Conservation (phyloP, 164 flowering plant genomes). For the Vitis labrusca region DNA sequence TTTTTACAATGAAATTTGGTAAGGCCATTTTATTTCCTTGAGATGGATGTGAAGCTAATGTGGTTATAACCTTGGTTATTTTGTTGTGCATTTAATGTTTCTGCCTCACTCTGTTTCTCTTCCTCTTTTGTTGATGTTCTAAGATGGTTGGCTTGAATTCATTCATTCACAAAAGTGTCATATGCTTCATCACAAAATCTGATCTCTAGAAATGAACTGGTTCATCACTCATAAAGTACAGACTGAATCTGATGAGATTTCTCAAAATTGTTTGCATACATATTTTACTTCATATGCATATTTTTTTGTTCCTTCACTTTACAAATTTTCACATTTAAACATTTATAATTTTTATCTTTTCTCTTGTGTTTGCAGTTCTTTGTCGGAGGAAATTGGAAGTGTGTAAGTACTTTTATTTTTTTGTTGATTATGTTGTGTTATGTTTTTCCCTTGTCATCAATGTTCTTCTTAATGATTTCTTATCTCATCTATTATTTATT, state of each 20-base stretch:
- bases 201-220: no score
- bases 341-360: constrained; percentile 9
- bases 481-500: background rate
- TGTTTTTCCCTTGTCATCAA: background rate
- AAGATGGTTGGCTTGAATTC: no score
- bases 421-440: background rate
- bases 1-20: no score
- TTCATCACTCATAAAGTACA: no score
- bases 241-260: no score
- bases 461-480: background rate
- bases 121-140: background rate
- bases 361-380: constrained; percentile 77
- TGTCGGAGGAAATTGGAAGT: constrained; percentile 99
- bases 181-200: no score
- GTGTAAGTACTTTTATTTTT: constrained; percentile 60
- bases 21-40: background rate
- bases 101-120: background rate
- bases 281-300: background rate
- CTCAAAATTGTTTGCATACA: background rate
- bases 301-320: background rate
- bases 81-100: background rate
- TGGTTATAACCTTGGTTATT: background rate
- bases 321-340: constrained; percentile 1
- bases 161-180: no score
- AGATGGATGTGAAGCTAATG: background rate